Evolutionary conservation across 2,329 filamentous ascomycete genomes (phyloP).

Genomic region (Fusarium decemcellulare): DNA sequence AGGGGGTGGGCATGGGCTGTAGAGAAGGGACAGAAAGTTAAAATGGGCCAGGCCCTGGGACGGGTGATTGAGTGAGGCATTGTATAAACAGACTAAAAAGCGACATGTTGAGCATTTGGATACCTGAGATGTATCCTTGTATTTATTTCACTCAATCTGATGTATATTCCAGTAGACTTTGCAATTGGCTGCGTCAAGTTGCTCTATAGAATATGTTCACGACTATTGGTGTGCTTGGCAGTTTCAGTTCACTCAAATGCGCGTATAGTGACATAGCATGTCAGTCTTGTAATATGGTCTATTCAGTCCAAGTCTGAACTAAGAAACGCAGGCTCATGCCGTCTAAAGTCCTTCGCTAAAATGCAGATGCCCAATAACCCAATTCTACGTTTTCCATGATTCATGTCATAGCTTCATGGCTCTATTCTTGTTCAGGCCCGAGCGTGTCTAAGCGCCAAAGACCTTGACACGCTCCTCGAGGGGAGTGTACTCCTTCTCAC

Average conservation of each 20-base stretch:
- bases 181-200: neutral
- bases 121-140: conserved; percentile 31
- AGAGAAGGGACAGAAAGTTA: conserved; percentile 88
- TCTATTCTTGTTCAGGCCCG: neutral
- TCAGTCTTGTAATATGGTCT: neutral
- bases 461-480: conserved; percentile 78
- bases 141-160: neutral
- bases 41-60: conserved; percentile 90
- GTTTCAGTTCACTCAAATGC: neutral
- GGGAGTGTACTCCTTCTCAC: conserved; percentile 75
- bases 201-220: neutral
- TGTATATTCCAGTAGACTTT: neutral
- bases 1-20: conserved; percentile 89
- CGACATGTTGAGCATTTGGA: conserved; percentile 24
- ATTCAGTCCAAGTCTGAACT: conserved; percentile 10
- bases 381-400: conserved; percentile 14
- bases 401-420: conserved; percentile 15
- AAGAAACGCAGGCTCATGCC: conserved; percentile 3
- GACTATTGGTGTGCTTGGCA: neutral
- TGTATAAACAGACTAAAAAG: conserved; percentile 27
- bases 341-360: conserved; percentile 29
- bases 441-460: conserved; percentile 64
- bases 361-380: conserved; percentile 14
- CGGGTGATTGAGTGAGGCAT: conserved; percentile 70
- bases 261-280: neutral